Percentiles rank a stretch among this genome's conserved stretches.
Conservation (phyloP, 352 stramenopile species). For the Globisporangium acanthophoron region DNA sequence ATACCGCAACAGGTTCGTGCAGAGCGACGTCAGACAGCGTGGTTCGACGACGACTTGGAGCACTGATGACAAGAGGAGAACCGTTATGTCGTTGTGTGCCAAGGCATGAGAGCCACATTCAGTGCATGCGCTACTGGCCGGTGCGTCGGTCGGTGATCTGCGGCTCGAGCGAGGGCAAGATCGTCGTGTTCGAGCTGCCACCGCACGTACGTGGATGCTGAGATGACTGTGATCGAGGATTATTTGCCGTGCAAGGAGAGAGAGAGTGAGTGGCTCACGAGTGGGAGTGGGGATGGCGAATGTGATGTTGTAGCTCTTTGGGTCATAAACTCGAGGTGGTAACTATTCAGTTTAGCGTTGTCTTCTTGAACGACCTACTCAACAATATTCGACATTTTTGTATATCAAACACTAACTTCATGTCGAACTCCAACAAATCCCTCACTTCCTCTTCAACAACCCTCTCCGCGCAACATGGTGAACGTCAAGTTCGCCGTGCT, state of each 20-base stretch:
- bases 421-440: too few relatives aligned
- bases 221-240: neutral
- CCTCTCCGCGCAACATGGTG: slow-evolving; percentile 10
- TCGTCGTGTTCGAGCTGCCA: slow-evolving; percentile 11
- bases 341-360: too few relatives aligned
- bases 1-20: slow-evolving; percentile 9
- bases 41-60: neutral
- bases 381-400: too few relatives aligned
- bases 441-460: too few relatives aligned
- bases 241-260: neutral
- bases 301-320: neutral
- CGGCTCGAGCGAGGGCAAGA: slow-evolving; percentile 13
- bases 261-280: neutral
- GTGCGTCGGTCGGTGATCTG: slow-evolving; percentile 9
- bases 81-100: neutral
- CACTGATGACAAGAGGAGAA: neutral
- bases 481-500: slow-evolving; percentile 52
- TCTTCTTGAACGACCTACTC: too few relatives aligned
- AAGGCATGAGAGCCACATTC: slow-evolving; percentile 12
- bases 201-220: neutral
- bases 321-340: too few relatives aligned
- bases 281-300: too few relatives aligned
- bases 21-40: neutral
- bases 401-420: too few relatives aligned
- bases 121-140: slow-evolving; percentile 16